Evolutionary conservation across 768 basidiomycete species (phyloP).

Genomic region (Xerocomellus intermedius): DNA sequence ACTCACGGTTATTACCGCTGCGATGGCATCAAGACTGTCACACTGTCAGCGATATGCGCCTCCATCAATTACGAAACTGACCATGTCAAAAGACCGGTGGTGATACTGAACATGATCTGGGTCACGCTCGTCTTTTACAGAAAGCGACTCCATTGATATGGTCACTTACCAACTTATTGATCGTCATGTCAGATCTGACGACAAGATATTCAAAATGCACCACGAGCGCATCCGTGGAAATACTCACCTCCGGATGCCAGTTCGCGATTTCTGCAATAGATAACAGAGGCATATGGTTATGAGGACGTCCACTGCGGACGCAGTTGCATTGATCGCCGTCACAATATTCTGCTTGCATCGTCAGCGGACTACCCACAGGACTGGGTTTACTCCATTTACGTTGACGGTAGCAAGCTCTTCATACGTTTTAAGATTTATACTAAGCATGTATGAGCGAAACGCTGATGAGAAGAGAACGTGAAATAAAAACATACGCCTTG

Average conservation of each 20-base stretch:
- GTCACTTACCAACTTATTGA: conserved; percentile 41
- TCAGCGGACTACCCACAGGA: not conserved
- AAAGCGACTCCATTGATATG: not conserved
- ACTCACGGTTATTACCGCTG: conserved; percentile 50
- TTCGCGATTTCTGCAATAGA: conserved; percentile 47
- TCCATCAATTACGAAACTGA: conserved; percentile 1
- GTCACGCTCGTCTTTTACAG: not conserved
- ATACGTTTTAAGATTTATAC: conserved; percentile 29
- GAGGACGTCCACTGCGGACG: conserved; percentile 46
- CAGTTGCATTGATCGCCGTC: conserved; percentile 39
- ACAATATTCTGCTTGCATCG: not conserved
- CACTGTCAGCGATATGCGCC: conserved; percentile 2
- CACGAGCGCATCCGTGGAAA: not conserved
- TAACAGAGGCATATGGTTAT: conserved; percentile 48
- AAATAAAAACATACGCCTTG: conserved; percentile 3
- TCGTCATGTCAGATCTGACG: conserved; percentile 45
- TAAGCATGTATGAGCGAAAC: conserved; percentile 24
- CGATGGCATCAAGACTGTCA: conserved; percentile 48
- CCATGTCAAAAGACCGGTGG: conserved; percentile 37
- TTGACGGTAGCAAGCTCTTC: not conserved
- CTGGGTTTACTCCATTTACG: not conserved
- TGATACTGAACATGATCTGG: conserved; percentile 53
- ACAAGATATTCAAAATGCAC: not conserved
- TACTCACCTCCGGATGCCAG: conserved; percentile 45
- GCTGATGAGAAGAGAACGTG: not conserved